Conservation (phyloP, 2,329 filamentous ascomycete genomes). For the Geoglossum cookeanum region DNA sequence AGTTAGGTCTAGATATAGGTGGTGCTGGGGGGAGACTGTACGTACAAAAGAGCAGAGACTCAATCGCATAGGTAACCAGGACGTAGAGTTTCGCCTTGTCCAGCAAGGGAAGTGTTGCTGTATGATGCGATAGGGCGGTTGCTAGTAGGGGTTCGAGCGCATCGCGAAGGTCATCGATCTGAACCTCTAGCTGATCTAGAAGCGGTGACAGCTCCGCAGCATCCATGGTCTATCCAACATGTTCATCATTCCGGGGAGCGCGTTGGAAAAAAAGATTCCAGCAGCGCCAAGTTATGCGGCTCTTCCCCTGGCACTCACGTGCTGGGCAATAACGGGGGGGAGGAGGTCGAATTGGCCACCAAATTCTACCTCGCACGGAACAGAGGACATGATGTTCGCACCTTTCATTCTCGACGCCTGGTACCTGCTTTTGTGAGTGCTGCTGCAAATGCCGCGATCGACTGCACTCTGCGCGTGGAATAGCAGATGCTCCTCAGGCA, state of each 20-base stretch:
- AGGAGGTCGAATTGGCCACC: no score
- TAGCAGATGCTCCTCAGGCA: not conserved
- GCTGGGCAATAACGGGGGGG: no score
- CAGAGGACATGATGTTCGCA: no score
- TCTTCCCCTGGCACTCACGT: not conserved
- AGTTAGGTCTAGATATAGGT: conserved; percentile 1
- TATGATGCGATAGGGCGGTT: conserved; percentile 42
- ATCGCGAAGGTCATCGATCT: conserved; percentile 62
- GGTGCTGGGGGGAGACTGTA: conserved; percentile 1
- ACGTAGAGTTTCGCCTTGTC: conserved; percentile 90
- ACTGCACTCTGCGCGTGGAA: no score
- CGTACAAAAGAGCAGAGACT: conserved; percentile 74
- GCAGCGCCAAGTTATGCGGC: not conserved
- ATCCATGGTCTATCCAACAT: conserved; percentile 25
- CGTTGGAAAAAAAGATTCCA: no score
- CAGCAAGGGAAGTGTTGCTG: conserved; percentile 69
- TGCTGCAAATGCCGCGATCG: conserved; percentile 21
- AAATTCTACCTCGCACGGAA: no score
- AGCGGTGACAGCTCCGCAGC: conserved; percentile 41
- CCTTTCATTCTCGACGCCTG: conserved; percentile 8
- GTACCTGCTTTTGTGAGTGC: conserved; percentile 25
- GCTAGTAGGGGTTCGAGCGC: conserved; percentile 54
- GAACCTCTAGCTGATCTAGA: conserved; percentile 53
- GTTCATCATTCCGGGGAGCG: no score
- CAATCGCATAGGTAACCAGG: conserved; percentile 72